Percentiles rank a stretch among this genome's conserved stretches.
Evolutionary conservation across 139 green algal species (phyloP).

Genomic region (Coccomyxa sp.): DNA sequence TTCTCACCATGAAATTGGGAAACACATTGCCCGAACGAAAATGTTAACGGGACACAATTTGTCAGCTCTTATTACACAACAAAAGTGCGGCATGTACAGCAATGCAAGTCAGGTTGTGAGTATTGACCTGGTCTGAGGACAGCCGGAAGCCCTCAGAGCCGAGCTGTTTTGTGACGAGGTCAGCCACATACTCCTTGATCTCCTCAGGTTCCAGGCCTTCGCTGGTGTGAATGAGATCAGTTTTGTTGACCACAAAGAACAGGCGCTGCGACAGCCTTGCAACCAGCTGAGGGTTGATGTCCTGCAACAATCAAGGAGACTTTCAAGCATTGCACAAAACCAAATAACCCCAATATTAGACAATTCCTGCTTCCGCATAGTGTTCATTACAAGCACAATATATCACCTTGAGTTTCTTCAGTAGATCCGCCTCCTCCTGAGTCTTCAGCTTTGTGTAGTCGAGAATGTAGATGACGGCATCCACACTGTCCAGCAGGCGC

Average conservation of each 20-base stretch:
- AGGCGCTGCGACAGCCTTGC: slow-evolving; percentile 35
- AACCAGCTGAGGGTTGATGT: slow-evolving; percentile 66
- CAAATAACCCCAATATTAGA: no score
- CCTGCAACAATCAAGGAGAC: not conserved
- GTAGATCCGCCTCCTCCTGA: slow-evolving; percentile 55
- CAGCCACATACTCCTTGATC: slow-evolving; percentile 42
- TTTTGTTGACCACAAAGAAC: slow-evolving; percentile 39
- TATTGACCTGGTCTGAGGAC: slow-evolving; percentile 45
- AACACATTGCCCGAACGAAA: no score
- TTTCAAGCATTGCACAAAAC: no score
- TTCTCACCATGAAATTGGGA: not conserved
- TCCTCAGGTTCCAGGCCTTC: slow-evolving; percentile 53
- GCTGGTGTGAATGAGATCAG: slow-evolving; percentile 32
- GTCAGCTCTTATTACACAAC: no score
- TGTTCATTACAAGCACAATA: not conserved
- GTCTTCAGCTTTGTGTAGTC: slow-evolving; percentile 84
- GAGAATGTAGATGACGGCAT: slow-evolving; percentile 65
- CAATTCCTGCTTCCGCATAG: not conserved
- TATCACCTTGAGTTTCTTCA: slow-evolving; percentile 37
- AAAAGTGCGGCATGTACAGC: no score
- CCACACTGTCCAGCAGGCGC: slow-evolving; percentile 62
- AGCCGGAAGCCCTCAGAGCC: slow-evolving; percentile 28
- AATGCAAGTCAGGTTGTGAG: no score
- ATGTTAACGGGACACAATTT: no score
- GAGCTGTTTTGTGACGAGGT: slow-evolving; percentile 36